Evolutionary conservation across 192 early-diverging fungal genomes (phyloP), one percentile per base, ranked within the genome.

Genomic region (Dimargaris cristalligena): DNA sequence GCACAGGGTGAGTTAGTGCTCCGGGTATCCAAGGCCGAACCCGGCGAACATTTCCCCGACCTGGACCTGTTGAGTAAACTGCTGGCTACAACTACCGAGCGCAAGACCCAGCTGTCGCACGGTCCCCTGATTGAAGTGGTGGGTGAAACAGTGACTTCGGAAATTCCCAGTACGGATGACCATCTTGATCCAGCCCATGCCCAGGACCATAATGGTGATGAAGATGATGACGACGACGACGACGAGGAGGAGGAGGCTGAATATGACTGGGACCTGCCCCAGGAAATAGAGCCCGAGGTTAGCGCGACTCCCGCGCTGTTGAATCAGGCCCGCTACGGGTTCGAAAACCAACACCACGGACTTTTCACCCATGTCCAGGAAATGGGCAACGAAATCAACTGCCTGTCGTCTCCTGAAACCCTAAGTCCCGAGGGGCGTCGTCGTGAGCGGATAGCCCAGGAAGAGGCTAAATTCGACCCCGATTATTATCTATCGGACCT

Each of bases 191-290:
- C 54, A n/a, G 44, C 63, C 28, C 30, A 48, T 2, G 65, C 57
- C 18, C 34, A 61, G 13, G 58, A 60, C 60, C 63, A 56, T 45
- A 72, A 67, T 55, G 67, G 32, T 52, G 60, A 49, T 34, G 68
- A 73, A 33, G 70, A 75, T 45, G 65, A 60, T n/a, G 32, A 34
- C 33, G n/a, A 32, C 20, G 28, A 48, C 25, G 35, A 64, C 29
- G 34, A 57, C 3, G 65, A 59, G 14, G 47, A 62, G 22, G 55
- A 62, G 58, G 64, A 55, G 44, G 73, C 64, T 55, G 69, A 38
- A 52, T 87, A 88, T 67, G 80, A 94, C 60, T 97, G 94, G 94
- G 86, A 90, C 49, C 64, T 90, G 20, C 82, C 84, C 6, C 91
- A 97, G 61, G 68, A 76, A 54, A 49, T 87, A 26, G 11, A 1